phyloP scores from a whole-genome alignment of 116 monocot species.

The Zostera marina region DNA sequence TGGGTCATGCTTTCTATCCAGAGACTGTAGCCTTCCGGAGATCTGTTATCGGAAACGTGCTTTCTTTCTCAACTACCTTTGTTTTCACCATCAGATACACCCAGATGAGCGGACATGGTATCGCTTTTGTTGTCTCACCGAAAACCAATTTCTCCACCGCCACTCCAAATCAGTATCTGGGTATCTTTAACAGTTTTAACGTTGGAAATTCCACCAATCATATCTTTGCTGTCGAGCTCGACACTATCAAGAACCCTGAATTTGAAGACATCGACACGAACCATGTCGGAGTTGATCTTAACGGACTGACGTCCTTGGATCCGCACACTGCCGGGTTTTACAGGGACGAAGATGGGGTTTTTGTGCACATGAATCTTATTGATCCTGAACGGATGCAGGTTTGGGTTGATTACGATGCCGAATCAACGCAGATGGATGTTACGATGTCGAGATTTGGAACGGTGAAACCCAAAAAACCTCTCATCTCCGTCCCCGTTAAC shows the following conservation, averaged over 20 bases:
- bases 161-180: conserved; percentile 3
- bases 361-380: conserved; percentile 11
- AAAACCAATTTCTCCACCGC: background rate
- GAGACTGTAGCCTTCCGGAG: background rate
- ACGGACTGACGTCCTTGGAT: conserved; percentile 13
- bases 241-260: conserved; percentile 33
- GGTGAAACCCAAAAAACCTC: conserved; percentile 12
- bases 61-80: conserved; percentile 22
- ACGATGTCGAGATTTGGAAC: conserved; percentile 9
- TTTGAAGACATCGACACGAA: conserved; percentile 44
- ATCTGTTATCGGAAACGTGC: background rate
- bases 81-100: conserved; percentile 13
- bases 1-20: conserved; percentile 28
- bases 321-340: conserved; percentile 23
- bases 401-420: conserved; percentile 23
- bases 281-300: conserved; percentile 43
- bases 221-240: conserved; percentile 38
- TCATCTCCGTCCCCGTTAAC: conserved; percentile 13
- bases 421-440: conserved; percentile 3
- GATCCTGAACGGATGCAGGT: conserved; percentile 20
- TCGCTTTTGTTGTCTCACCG: conserved; percentile 6
- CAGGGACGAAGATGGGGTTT: background rate
- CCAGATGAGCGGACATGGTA: conserved; percentile 10
- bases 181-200: conserved; percentile 24
- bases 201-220: conserved; percentile 24